These are phyloP conservation scores for Aspergillus saccharolyticus DNA, from an alignment of 495 filamentous ascomycete species.

Conservation along the genomic window DNA sequence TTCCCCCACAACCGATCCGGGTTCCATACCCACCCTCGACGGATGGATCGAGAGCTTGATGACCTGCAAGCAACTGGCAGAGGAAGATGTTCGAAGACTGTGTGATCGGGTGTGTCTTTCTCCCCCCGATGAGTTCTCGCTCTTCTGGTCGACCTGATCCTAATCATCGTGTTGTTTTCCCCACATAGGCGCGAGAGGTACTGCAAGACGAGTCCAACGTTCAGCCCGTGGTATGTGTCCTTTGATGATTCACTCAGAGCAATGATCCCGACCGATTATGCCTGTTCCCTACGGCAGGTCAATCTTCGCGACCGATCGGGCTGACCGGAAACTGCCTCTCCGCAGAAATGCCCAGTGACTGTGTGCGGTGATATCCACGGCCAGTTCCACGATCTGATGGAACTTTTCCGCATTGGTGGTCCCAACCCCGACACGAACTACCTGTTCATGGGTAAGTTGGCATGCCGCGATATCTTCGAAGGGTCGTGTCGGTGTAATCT, in stretches of 20 bases:
- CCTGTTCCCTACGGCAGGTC: not conserved
- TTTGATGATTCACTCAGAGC: conserved; percentile 11
- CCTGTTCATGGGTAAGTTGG: conserved; percentile 75
- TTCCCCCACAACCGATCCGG: conserved; percentile 69
- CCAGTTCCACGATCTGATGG: conserved; percentile 93
- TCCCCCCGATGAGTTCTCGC: not conserved
- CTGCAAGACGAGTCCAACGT: conserved; percentile 97
- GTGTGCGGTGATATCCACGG: conserved; percentile 93
- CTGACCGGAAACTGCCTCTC: not conserved
- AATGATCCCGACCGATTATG: conserved; percentile 10
- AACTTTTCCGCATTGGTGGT: conserved; percentile 88
- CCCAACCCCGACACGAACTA: conserved; percentile 93
- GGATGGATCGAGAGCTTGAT: conserved; percentile 99
- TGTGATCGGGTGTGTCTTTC: conserved; percentile 82
- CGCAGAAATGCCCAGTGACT: conserved; percentile 87
- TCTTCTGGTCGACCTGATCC: not conserved
- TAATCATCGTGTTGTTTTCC: conserved; percentile 12
- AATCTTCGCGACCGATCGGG: conserved; percentile 1
- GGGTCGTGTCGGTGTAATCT: not conserved
- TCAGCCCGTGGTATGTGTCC: conserved; percentile 84
- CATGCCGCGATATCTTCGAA: not conserved
- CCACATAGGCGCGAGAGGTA: conserved; percentile 79
- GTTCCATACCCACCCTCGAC: conserved; percentile 87
- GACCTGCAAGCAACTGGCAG: conserved; percentile 95
- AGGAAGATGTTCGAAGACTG: conserved; percentile 89